Evolutionary conservation across 768 basidiomycete genomes (phyloP).

Genomic region (Hygrocybe punicea): DNA sequence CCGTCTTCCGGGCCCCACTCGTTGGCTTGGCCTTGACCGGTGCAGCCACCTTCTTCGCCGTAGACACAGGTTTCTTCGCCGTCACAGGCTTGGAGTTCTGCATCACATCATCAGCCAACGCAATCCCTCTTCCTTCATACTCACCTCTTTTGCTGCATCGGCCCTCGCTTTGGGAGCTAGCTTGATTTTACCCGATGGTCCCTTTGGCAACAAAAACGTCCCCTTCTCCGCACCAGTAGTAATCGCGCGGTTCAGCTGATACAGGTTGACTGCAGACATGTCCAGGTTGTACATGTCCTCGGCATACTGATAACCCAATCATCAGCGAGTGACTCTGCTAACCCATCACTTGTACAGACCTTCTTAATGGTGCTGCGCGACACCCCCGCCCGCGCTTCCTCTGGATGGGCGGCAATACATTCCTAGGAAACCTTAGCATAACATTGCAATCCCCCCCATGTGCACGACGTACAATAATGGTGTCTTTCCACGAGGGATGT

Average conservation of each 20-base stretch:
- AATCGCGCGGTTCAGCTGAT: constrained; percentile 82
- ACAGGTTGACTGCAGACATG: constrained; percentile 65
- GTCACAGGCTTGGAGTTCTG: constrained; percentile 38
- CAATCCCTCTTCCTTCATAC: constrained; percentile 39
- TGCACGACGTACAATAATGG: constrained; percentile 46
- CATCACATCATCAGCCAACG: constrained; percentile 6
- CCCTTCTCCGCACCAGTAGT: constrained; percentile 47
- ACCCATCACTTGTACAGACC: too few relatives aligned
- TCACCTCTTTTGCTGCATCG: constrained; percentile 53
- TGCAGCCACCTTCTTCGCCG: constrained; percentile 35
- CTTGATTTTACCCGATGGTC: constrained; percentile 48
- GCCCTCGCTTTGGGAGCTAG: constrained; percentile 61
- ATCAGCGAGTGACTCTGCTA: constrained; percentile 10
- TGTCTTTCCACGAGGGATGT: constrained; percentile 56
- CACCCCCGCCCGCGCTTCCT: constrained; percentile 71
- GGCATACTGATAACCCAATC: constrained; percentile 54
- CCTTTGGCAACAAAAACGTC: constrained; percentile 50
- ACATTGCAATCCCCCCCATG: too few relatives aligned
- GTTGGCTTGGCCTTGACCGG: constrained; percentile 50
- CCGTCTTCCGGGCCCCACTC: constrained; percentile 24
- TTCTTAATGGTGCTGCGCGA: constrained; percentile 85
- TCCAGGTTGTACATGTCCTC: constrained; percentile 82
- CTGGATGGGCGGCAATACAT: constrained; percentile 68
- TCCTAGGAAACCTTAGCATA: too few relatives aligned
- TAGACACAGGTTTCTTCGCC: constrained; percentile 16